phyloP scores from a whole-genome alignment of 352 stramenopile species.

The Phytopythium mirpurense region DNA sequence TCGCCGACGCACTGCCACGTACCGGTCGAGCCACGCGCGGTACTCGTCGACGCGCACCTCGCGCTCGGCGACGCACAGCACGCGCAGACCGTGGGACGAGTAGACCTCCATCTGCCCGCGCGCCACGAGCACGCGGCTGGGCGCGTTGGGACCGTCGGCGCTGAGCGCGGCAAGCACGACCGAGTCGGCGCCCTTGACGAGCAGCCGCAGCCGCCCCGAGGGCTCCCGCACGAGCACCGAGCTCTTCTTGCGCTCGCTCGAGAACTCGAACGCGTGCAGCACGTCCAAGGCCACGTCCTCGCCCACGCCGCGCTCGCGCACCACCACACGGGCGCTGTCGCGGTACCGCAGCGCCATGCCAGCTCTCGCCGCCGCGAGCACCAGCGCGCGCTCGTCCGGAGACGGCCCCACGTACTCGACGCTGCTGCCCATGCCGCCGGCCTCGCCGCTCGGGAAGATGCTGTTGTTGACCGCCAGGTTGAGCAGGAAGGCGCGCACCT shows the following conservation, averaged over 20 bases:
- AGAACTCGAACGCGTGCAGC: conserved; percentile 57
- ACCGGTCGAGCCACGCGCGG: conserved; percentile 33
- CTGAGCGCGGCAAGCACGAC: conserved; percentile 62
- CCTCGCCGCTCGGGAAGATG: conserved; percentile 24
- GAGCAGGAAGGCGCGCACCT: conserved; percentile 34
- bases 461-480: conserved; percentile 62
- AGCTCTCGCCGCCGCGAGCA: conserved; percentile 39
- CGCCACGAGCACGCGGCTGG: conserved; percentile 19
- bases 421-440: conserved; percentile 1
- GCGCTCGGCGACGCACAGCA: conserved; percentile 62
- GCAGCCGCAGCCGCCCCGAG: conserved; percentile 30
- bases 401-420: conserved; percentile 78
- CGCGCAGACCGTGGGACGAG: conserved; percentile 55
- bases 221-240: conserved; percentile 42
- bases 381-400: conserved; percentile 69
- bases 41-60: conserved; percentile 53
- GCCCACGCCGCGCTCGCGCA: conserved; percentile 22
- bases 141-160: conserved; percentile 17
- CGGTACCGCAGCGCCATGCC: conserved; percentile 33
- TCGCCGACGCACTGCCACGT: too few species aligned
- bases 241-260: conserved; percentile 63
- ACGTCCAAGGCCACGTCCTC: conserved; percentile 36
- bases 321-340: conserved; percentile 21
- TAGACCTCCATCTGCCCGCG: conserved; percentile 52
- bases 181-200: conserved; percentile 88